A percentile compares a stretch with the other conserved stretches of the same genome.
These are phyloP conservation scores for Hura crepitans DNA, from an alignment of 441 rosid species.

Conservation along the genomic window DNA sequence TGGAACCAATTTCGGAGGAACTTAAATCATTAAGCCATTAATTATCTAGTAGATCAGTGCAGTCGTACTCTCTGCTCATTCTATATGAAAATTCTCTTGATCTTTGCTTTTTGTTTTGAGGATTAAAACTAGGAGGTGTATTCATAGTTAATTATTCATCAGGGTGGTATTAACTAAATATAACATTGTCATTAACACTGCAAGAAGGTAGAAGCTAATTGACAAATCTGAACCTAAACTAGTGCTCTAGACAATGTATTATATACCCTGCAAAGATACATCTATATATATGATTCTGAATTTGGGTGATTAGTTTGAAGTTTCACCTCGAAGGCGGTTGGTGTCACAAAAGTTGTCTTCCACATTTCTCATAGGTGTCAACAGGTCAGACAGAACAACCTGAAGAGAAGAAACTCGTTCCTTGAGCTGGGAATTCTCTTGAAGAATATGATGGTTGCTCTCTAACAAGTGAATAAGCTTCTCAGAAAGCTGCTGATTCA, in stretches of 20 bases:
- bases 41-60: too few species aligned
- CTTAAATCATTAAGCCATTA: too few species aligned
- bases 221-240: not conserved
- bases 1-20: not conserved
- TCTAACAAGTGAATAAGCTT: conserved; percentile 63
- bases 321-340: conserved; percentile 29
- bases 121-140: not conserved
- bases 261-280: not conserved
- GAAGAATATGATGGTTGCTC: conserved; percentile 57
- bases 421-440: conserved; percentile 65
- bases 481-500: conserved; percentile 60
- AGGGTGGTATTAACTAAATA: not conserved
- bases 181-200: not conserved
- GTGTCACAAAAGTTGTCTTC: conserved; percentile 29
- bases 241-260: not conserved
- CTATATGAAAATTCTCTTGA: too few species aligned
- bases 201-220: not conserved
- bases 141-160: too few species aligned
- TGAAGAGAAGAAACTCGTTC: conserved; percentile 66
- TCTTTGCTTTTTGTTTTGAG: not conserved
- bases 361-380: conserved; percentile 39
- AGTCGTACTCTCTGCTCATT: too few species aligned
- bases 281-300: not conserved
- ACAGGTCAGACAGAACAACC: conserved; percentile 41
- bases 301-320: conserved; percentile 23